These are phyloP conservation scores for Nitzschia sp. DNA, from an alignment of 108 stramenopile genomes.

Conservation along the genomic window DNA sequence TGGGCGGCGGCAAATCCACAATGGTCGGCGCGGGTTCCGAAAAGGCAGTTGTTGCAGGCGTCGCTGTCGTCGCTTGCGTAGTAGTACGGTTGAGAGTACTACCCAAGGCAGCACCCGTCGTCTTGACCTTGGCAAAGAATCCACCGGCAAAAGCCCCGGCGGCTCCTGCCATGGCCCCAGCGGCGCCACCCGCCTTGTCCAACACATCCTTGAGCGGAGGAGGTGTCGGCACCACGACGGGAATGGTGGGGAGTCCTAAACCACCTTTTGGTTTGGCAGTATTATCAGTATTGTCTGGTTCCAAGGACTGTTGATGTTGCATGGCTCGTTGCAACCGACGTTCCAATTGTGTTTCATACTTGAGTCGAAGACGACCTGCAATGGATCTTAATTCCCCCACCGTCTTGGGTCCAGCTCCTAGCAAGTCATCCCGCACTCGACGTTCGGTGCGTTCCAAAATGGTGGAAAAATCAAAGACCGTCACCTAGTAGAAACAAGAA, in stretches of 20 bases:
- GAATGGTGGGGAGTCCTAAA: no score
- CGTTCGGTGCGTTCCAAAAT: constrained; percentile 79
- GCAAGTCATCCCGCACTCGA: constrained; percentile 77
- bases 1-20: constrained; percentile 30
- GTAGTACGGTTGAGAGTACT: neutral
- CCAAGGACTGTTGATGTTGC: constrained; percentile 12
- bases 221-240: no score
- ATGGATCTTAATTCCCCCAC: constrained; percentile 79
- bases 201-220: constrained; percentile 32
- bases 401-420: constrained; percentile 77
- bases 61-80: neutral
- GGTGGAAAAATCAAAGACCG: constrained; percentile 87
- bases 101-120: neutral
- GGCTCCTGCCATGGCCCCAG: constrained; percentile 11
- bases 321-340: constrained; percentile 30
- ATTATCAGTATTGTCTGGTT: neutral
- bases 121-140: constrained; percentile 34
- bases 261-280: neutral
- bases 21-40: constrained; percentile 10
- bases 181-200: constrained; percentile 33
- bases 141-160: constrained; percentile 25
- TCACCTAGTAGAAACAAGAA: constrained; percentile 42
- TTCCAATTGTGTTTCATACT: constrained; percentile 59
- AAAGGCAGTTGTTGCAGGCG: neutral
- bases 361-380: constrained; percentile 52